These are phyloP conservation scores for Neocallimastix lanati DNA, from an alignment of 192 early-diverging fungal genomes.

Conservation along the genomic window DNA sequence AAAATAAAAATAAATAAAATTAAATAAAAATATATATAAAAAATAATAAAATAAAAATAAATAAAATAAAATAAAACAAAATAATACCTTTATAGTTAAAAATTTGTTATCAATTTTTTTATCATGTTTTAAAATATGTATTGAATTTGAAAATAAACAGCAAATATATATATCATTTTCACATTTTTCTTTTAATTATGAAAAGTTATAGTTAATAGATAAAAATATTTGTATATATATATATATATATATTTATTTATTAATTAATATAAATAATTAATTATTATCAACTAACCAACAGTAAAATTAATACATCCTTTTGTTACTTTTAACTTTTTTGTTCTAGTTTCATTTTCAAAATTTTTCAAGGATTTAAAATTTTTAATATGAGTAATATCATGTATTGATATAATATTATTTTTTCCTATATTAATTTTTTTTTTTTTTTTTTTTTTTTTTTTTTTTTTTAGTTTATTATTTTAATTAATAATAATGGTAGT, in stretches of 20 bases:
- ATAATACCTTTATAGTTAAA: neutral
- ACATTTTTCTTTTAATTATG: neutral
- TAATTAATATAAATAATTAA: neutral
- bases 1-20: no score
- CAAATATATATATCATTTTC: neutral
- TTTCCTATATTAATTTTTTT: neutral
- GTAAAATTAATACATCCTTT: neutral
- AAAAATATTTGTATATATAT: no score
- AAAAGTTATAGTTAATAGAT: no score
- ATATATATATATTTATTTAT: neutral
- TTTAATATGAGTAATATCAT: neutral
- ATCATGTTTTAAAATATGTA: neutral
- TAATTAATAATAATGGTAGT: no score
- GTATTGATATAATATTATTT: neutral
- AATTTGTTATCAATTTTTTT: neutral
- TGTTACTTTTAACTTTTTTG: neutral
- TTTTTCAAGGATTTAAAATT: neutral
- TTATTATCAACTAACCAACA: neutral
- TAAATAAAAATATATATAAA: no score
- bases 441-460: no score
- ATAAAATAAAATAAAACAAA: no score
- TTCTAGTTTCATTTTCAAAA: neutral
- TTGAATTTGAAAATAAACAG: neutral
- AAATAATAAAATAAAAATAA: no score
- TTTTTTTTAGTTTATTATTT: no score